Evolutionary conservation across 306 rosid genomes (phyloP), one percentile per base, ranked within the genome.

Genomic region (Psophocarpus tetragonolobus): DNA sequence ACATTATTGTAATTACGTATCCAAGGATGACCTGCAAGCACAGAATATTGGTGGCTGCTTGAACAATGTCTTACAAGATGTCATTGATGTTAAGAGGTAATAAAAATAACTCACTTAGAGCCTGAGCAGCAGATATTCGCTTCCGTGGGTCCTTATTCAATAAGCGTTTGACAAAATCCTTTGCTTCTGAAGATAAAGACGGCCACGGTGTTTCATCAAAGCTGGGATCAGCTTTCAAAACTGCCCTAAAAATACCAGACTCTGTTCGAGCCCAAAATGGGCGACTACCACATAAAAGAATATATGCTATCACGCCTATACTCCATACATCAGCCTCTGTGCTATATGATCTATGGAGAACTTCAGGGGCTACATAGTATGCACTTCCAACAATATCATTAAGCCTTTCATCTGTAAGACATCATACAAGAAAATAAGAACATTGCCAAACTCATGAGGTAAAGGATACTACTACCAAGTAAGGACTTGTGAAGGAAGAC

Each of bases 281-380:
- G 20, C 98, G 99, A 86, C 99, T 96, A 73, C 99, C 99, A 56
- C 99, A 96, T 84, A 96, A 81, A 45, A 96, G 92, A 85, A 96
- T 96, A 87, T 96, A 96, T 73, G 99, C 98, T 74, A 96, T 92
- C 51, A 96, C 99, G 7, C 99, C 99, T 79, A 96, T 76, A 73
- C 99, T 96, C 99, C 99, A 96, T 20, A 90, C 97, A 84, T 96
- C 99, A 39, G 99, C 99, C 85, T 96, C 99, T 53, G 97, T 91
- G 81, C 84, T 85, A 74, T 96, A 96, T 70, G 97, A 89, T 82
- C 98, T 86, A 76, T 92, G 99, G n/a, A 96, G 90, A 86, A 96
- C 99, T 84, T 96, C 99, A 24, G 98, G 99, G 54, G 99, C 97
- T 17, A 96, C 99, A 42, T 96, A 96, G 80, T 96, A 96, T 21